A percentile compares a stretch with the other conserved stretches of the same genome.
phyloP scores from a whole-genome alignment of 2,329 filamentous ascomycete species.

The Phyllosticta capitalensis region DNA sequence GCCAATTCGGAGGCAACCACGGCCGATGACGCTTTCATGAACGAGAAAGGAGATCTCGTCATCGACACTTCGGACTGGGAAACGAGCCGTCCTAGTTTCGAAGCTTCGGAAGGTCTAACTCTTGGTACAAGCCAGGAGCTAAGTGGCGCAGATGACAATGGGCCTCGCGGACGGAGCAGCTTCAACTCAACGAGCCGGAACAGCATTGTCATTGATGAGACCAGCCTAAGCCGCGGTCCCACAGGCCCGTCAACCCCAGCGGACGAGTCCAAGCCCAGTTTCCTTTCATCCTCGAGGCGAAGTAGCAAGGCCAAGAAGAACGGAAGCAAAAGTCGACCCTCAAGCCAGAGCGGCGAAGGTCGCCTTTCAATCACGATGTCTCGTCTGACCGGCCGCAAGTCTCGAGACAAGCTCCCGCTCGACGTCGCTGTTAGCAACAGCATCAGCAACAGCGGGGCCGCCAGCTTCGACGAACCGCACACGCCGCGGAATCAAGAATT shows the following conservation, averaged over 20 bases:
- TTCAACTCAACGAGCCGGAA: constrained; percentile 29
- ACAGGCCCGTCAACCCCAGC: constrained; percentile 33
- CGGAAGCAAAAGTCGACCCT: constrained; percentile 32
- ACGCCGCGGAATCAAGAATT: neutral
- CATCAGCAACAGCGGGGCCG: neutral
- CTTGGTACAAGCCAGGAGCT: constrained; percentile 1
- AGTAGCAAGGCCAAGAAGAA: constrained; percentile 22
- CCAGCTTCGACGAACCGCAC: neutral
- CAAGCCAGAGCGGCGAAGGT: constrained; percentile 30
- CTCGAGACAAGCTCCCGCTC: constrained; percentile 29
- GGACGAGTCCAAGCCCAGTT: constrained; percentile 30
- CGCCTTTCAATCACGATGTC: constrained; percentile 34
- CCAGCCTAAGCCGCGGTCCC: constrained; percentile 21
- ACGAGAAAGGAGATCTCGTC: constrained; percentile 9
- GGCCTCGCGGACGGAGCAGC: constrained; percentile 23
- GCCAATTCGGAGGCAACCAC: constrained; percentile 18
- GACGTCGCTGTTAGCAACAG: constrained; percentile 21
- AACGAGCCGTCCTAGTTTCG: constrained; percentile 15
- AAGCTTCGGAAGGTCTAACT: constrained; percentile 3
- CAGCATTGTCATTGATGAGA: constrained; percentile 33
- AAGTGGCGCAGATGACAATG: constrained; percentile 7
- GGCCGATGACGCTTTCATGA: neutral
- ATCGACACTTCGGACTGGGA: constrained; percentile 9
- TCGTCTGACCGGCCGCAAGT: constrained; percentile 30
- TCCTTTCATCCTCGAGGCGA: constrained; percentile 25